Base-by-base conservation (phyloP, 2,329 filamentous ascomycete genomes). In the Harringtonia lauricola region DNA sequence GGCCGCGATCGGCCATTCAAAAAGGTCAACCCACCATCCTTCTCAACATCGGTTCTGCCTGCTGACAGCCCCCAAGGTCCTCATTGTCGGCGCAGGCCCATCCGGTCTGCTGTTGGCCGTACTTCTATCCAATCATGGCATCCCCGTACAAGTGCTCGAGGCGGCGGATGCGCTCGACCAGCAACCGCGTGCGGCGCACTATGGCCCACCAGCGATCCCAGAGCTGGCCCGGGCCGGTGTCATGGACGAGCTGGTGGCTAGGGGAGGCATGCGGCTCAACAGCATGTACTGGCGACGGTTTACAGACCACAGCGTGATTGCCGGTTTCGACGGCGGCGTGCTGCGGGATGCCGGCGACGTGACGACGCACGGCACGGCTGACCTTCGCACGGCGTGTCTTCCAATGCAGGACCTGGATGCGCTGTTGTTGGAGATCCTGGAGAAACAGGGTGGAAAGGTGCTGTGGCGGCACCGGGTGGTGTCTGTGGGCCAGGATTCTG, bases 131-230 rank as follows among this genome's bases (percentile, higher is more conserved):
- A 67, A 70, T 50, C 64, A 70, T 42, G 64, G 66, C 36, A 72
- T 79, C 47, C 59, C 64, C 26, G 68, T 73, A 36, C 68, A 68
- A 21, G 63, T 79, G 19, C 62, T 81, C 42, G 78, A 83, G 52
- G 69, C 70, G 3, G 65, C 69, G 2, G 55, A 64, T 22, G 62
- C 69, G 43, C 64, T 81, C 37, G 74, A 79, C 59, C 64, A 70
- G 45, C 74, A 75, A 45, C 78, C 78, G 1, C 73, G 78, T 24
- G 78, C 78, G 14, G 73, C 76, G 3, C 74, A 80, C 57, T 81
- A 80, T 55, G 74, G 71, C 4, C 65, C 72, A 0, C 67, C 75
- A 1, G 76, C 75, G 2, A 68, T 76, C 36, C 71, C 70, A 33
- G 75, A 78, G 46, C 66, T 83, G 39, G 55, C 63, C 34, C 67